Evolutionary conservation across 192 early-diverging fungal genomes (phyloP).

Genomic region (Coemansia umbellata): DNA sequence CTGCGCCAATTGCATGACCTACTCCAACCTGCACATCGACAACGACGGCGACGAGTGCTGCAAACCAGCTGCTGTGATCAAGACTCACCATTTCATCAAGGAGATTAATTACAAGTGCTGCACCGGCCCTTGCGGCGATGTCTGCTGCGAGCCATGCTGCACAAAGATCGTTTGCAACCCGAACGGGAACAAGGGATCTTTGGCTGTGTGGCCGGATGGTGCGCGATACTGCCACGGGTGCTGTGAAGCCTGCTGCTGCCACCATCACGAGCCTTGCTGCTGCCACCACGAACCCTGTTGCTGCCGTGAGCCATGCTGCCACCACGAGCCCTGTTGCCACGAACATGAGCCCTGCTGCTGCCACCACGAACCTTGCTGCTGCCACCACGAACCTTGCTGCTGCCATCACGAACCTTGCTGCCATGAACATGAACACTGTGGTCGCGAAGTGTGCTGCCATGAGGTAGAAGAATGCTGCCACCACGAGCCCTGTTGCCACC

Average conservation of each 20-base stretch:
- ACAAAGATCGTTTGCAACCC: conserved; percentile 50
- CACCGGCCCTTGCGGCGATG: conserved; percentile 48
- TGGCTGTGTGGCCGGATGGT: conserved; percentile 37
- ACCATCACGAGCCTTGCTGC: conserved; percentile 8
- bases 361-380: conserved; percentile 13
- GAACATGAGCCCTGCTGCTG: conserved; percentile 9
- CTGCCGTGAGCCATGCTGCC: conserved; percentile 12
- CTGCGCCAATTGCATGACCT: conserved; percentile 47
- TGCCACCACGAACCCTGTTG: conserved; percentile 10
- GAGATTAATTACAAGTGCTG: conserved; percentile 53
- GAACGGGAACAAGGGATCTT: conserved; percentile 18
- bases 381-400: conserved; percentile 25
- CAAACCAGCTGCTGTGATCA: conserved; percentile 50
- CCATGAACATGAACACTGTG: conserved; percentile 10
- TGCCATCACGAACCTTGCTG: conserved; percentile 9
- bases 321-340: not conserved
- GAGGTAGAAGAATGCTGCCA: conserved; percentile 3
- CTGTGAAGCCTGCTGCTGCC: conserved; percentile 1
- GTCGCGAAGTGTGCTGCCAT: not conserved
- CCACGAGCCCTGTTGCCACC: conserved; percentile 18
- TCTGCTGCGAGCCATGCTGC: conserved; percentile 48
- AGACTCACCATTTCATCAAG: conserved; percentile 50
- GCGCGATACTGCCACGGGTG: conserved; percentile 29
- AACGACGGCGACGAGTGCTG: conserved; percentile 47
- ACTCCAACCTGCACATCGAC: conserved; percentile 44